A percentile compares a stretch with the other conserved stretches of the same genome.
These are phyloP conservation scores for Fusarium tricinctum DNA, from an alignment of 2,329 filamentous ascomycete genomes.

Conservation along the genomic window DNA sequence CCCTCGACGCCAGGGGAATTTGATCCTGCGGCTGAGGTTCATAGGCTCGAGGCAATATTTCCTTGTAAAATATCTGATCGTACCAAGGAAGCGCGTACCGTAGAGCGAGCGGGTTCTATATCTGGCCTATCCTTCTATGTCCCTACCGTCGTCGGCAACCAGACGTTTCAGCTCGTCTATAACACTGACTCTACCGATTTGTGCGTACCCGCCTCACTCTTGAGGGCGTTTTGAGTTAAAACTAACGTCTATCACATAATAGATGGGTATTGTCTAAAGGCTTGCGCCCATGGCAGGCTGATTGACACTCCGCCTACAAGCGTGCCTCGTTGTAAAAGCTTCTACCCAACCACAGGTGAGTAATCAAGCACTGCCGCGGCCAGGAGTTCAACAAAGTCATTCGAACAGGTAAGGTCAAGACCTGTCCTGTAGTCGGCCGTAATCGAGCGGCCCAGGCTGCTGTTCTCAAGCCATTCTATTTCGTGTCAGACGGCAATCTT, in stretches of 20 bases:
- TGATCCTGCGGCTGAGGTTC: neutral
- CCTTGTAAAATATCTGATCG: rapidly evolving
- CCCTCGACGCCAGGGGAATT: neutral
- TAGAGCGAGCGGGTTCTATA: neutral
- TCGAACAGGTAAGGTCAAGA: too few relatives aligned
- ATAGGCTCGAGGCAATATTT: neutral
- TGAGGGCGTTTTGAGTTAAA: too few relatives aligned
- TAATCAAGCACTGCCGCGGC: too few relatives aligned
- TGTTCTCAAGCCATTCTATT: too few relatives aligned
- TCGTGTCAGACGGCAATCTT: too few relatives aligned
- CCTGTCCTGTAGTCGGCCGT: too few relatives aligned
- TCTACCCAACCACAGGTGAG: too few relatives aligned
- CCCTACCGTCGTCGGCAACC: neutral
- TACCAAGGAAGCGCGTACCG: neutral
- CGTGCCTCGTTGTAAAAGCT: too few relatives aligned
- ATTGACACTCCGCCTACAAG: too few relatives aligned
- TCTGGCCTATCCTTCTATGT: neutral
- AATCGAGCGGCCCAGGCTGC: too few relatives aligned
- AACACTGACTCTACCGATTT: neutral
- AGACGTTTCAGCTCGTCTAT: neutral
- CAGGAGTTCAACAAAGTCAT: too few relatives aligned
- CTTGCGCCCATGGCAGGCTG: neutral
- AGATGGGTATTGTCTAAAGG: constrained; percentile 6
- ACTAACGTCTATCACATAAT: rapidly evolving
- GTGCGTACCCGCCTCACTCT: neutral